Conservation (phyloP, 495 filamentous ascomycete species). For the Echria macrotheca region DNA sequence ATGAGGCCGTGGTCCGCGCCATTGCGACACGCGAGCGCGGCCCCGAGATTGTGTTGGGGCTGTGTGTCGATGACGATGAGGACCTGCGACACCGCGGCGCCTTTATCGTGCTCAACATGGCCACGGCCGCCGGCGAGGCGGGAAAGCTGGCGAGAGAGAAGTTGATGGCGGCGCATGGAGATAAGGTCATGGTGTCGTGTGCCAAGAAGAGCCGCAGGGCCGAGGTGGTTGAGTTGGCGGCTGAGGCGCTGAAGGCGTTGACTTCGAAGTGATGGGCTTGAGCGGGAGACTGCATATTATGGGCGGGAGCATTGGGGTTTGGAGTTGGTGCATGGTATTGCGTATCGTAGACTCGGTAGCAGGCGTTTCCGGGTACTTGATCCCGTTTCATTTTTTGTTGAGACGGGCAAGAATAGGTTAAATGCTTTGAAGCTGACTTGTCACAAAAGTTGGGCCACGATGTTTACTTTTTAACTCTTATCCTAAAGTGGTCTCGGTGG, state of each 20-base stretch:
- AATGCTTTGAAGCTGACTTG: too few species aligned
- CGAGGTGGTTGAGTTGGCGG: slow-evolving; percentile 58
- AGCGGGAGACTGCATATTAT: too few species aligned
- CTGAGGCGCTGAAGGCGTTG: slow-evolving; percentile 58
- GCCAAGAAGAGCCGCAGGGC: slow-evolving; percentile 58
- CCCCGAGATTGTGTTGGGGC: slow-evolving; percentile 59
- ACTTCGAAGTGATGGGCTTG: slow-evolving; percentile 34
- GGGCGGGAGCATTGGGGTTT: background rate
- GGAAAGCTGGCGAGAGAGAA: slow-evolving; percentile 45
- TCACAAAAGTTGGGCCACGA: too few species aligned
- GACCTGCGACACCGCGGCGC: slow-evolving; percentile 72
- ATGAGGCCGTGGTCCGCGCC: slow-evolving; percentile 62
- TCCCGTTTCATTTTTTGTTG: too few species aligned
- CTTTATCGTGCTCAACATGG: slow-evolving; percentile 65
- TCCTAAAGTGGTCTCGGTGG: too few species aligned
- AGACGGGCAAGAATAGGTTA: too few species aligned
- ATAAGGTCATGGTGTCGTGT: slow-evolving; percentile 57
- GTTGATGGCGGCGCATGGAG: slow-evolving; percentile 44
- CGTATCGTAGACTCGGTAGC: too few species aligned
- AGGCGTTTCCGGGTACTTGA: too few species aligned
- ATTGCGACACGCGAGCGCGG: slow-evolving; percentile 65
- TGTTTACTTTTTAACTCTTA: too few species aligned
- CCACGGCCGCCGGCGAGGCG: slow-evolving; percentile 44
- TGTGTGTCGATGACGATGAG: slow-evolving; percentile 72
- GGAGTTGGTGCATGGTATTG: background rate